Base-by-base conservation (phyloP, 2,329 filamentous ascomycete genomes). In the Helotiales sp. region DNA sequence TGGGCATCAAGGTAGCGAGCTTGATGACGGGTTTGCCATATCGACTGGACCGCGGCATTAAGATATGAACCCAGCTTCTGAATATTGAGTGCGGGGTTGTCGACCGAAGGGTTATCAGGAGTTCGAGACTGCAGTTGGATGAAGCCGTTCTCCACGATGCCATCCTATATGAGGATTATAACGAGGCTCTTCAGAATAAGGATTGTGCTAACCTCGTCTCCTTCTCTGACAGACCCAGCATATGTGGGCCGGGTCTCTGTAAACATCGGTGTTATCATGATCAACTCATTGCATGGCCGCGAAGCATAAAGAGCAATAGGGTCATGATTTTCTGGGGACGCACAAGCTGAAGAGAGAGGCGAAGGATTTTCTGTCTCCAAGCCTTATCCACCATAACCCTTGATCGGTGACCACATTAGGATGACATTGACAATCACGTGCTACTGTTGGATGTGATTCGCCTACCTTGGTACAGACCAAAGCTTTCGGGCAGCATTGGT, bases 11-110 rank as follows among this genome's bases (percentile, higher is more conserved):
- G 34, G 29, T 61, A 54, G 15, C 59, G 19, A 12, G 42, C 50
- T 2, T 50, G 50, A 24, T 54, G 59, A 10, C 50, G 22, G 34
- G n/a, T 47, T 0, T 57, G 42, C 60, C 54, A 62, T 25, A 42
- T 31, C 10, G 57, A 57, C n/a, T 59, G 24, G 5, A 59, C 57
- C 2, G 51, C 58, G 4, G 30, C 24, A n/a, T 59, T 17, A 9
- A 59, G 53, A 34, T 55, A 47, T 5, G 52, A 31, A 1, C 33
- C 52, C 2, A 59, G 15, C 13, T 47, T n/a, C n/a, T 33, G n/a
- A 24, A 59, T 59, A 7, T 36, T 24, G 4, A 47, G 44, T 22
- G 55, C 53, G 40, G 52, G 52, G 3, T 25, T 38, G 30, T 42
- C 47, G 17, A 25, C 30, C 3, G 52, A 30, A 31, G 47, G 52